phyloP scores from a whole-genome alignment of 2,329 filamentous ascomycete genomes.

The Penicillium digitatum region DNA sequence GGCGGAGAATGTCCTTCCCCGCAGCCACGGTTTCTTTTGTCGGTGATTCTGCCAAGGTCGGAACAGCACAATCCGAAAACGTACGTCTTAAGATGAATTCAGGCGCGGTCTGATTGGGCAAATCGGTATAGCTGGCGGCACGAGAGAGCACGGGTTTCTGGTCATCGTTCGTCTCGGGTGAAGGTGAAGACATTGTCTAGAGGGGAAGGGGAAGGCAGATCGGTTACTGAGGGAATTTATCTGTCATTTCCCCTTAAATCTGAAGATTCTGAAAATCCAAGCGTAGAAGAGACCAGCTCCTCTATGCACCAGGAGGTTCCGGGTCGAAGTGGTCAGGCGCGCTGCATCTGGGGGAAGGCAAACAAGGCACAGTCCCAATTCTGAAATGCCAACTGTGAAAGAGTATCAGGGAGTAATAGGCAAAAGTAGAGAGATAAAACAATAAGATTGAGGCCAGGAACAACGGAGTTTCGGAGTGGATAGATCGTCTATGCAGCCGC shows the following conservation, averaged over 20 bases:
- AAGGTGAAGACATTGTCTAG: slow-evolving; percentile 35
- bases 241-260: slow-evolving; percentile 31
- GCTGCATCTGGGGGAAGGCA: slow-evolving; percentile 18
- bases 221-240: slow-evolving; percentile 20
- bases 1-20: slow-evolving; percentile 42
- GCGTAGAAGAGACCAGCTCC: slow-evolving; percentile 42
- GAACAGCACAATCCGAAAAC: slow-evolving; percentile 48
- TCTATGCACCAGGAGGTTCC: slow-evolving; percentile 31
- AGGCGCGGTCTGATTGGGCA: slow-evolving; percentile 42
- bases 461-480: background rate
- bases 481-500: slow-evolving; percentile 17
- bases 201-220: slow-evolving; percentile 13
- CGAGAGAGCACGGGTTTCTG: slow-evolving; percentile 42
- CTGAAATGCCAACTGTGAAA: background rate
- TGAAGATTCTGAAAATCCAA: slow-evolving; percentile 17
- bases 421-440: slow-evolving; percentile 3
- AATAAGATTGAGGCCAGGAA: slow-evolving; percentile 7
- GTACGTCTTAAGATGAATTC: slow-evolving; percentile 46
- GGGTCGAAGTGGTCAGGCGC: slow-evolving; percentile 20
- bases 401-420: background rate
- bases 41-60: slow-evolving; percentile 36
- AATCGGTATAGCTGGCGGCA: slow-evolving; percentile 56
- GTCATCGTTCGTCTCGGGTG: slow-evolving; percentile 26
- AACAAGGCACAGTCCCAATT: slow-evolving; percentile 7
- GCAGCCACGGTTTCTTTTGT: slow-evolving; percentile 38